A percentile compares a stretch with the other conserved stretches of the same genome.
Conservation (phyloP, 108 stramenopile species). For the Nitzschia sp. region DNA sequence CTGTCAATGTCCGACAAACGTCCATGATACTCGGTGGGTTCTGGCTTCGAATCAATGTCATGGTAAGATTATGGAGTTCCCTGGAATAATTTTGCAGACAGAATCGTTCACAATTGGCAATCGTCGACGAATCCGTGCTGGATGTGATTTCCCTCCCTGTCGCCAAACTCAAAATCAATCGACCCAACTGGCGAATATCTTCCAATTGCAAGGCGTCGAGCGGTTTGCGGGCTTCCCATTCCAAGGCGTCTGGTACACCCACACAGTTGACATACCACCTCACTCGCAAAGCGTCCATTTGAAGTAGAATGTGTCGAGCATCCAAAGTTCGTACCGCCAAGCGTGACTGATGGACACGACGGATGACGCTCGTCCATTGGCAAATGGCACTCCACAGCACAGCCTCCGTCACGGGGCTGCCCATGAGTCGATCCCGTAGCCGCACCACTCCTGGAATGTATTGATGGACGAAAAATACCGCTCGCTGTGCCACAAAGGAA, state of each 20-base stretch:
- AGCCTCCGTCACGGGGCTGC: slow-evolving; percentile 61
- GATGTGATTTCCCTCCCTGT: slow-evolving; percentile 69
- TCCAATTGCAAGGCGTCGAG: slow-evolving; percentile 80
- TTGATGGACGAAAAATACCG: slow-evolving; percentile 90
- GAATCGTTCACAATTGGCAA: slow-evolving; percentile 52
- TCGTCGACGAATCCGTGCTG: slow-evolving; percentile 30
- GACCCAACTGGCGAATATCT: slow-evolving; percentile 84
- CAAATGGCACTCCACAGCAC: slow-evolving; percentile 86
- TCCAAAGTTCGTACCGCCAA: slow-evolving; percentile 82
- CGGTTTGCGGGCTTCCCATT: slow-evolving; percentile 78
- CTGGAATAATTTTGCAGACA: slow-evolving; percentile 78
- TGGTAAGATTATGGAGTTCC: slow-evolving; percentile 64
- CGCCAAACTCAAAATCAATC: slow-evolving; percentile 78
- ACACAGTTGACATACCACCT: slow-evolving; percentile 68
- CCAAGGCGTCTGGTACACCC: slow-evolving; percentile 86
- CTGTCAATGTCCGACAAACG: slow-evolving; percentile 53
- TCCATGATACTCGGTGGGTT: slow-evolving; percentile 59
- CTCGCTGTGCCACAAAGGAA: slow-evolving; percentile 82
- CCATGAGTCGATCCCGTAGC: slow-evolving; percentile 59
- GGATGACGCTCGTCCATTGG: slow-evolving; percentile 79
- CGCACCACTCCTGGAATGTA: slow-evolving; percentile 80
- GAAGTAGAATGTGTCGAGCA: slow-evolving; percentile 61
- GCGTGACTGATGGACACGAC: slow-evolving; percentile 72
- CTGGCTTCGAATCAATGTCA: slow-evolving; percentile 60
- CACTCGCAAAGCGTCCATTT: slow-evolving; percentile 49